Evolutionary conservation across 2,329 filamentous ascomycete species (phyloP).

Genomic region (Neophaeococcomyces mojaviensis): DNA sequence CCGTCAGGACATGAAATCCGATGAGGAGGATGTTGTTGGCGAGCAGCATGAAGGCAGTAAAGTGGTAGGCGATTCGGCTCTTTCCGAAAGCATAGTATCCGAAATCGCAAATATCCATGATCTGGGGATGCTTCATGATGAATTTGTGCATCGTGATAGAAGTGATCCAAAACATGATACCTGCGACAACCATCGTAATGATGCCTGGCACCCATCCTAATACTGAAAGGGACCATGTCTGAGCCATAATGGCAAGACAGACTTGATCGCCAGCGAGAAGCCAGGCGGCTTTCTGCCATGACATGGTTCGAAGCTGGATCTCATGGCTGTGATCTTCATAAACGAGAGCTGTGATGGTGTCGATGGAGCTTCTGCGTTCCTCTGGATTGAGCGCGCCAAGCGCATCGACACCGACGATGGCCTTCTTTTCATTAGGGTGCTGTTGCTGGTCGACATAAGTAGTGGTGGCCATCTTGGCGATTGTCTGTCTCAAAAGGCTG

Average conservation of each 20-base stretch:
- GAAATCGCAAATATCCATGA: slow-evolving; percentile 46
- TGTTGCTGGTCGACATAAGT: slow-evolving; percentile 1
- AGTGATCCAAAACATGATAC: slow-evolving; percentile 43
- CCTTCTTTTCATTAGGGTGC: slow-evolving; percentile 1
- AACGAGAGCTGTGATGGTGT: slow-evolving; percentile 24
- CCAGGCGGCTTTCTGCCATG: slow-evolving; percentile 46
- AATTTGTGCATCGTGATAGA: slow-evolving; percentile 46
- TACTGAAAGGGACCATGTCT: slow-evolving; percentile 45
- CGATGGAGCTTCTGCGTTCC: slow-evolving; percentile 7
- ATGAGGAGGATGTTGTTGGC: slow-evolving; percentile 47
- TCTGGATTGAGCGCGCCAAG: neutral
- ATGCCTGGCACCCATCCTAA: slow-evolving; percentile 42
- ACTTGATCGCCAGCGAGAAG: slow-evolving; percentile 43
- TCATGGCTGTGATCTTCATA: slow-evolving; percentile 40
- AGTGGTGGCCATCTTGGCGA: neutral
- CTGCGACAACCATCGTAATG: slow-evolving; percentile 40
- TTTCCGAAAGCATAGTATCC: slow-evolving; percentile 42
- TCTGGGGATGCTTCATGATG: slow-evolving; percentile 46
- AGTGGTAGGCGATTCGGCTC: slow-evolving; percentile 37
- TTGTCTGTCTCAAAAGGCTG: neutral
- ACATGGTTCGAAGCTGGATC: slow-evolving; percentile 47
- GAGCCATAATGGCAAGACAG: slow-evolving; percentile 46
- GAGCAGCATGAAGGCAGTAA: slow-evolving; percentile 42
- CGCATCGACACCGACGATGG: neutral
- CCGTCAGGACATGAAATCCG: slow-evolving; percentile 45